These are phyloP conservation scores for Solanum corneliomulleri DNA, from an alignment of 257 asterid species.

Conservation along the genomic window DNA sequence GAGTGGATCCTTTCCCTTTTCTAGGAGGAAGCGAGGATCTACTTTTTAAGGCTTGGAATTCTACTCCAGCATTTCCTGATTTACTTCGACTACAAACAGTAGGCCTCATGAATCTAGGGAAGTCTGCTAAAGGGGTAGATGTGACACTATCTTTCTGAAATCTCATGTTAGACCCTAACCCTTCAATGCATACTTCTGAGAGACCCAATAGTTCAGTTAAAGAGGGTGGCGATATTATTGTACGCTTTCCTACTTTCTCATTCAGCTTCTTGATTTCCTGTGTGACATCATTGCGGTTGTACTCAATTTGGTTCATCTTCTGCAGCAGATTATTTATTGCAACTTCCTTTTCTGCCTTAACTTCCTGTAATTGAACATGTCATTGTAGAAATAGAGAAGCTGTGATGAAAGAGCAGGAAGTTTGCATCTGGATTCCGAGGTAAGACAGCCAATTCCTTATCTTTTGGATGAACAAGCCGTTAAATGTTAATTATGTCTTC, in stretches of 20 bases:
- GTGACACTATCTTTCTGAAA: neutral
- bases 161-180: neutral
- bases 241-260: slow-evolving; percentile 1
- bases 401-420: neutral
- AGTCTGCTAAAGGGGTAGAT: neutral
- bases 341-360: slow-evolving; percentile 2
- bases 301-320: slow-evolving; percentile 2
- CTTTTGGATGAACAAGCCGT: neutral
- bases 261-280: neutral
- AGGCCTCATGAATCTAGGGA: slow-evolving; percentile 13
- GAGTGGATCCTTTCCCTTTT: neutral
- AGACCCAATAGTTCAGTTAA: neutral
- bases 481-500: neutral
- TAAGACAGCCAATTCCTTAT: neutral
- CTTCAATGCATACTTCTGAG: neutral
- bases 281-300: neutral
- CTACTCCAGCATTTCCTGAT: neutral
- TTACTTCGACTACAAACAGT: slow-evolving; percentile 5
- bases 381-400: neutral
- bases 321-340: slow-evolving; percentile 4
- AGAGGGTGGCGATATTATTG: neutral
- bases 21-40: neutral
- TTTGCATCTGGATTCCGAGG: neutral
- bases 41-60: neutral
- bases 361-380: neutral